Conservation (phyloP, 148 eudicot genomes). For the Rhododendron vialii region DNA sequence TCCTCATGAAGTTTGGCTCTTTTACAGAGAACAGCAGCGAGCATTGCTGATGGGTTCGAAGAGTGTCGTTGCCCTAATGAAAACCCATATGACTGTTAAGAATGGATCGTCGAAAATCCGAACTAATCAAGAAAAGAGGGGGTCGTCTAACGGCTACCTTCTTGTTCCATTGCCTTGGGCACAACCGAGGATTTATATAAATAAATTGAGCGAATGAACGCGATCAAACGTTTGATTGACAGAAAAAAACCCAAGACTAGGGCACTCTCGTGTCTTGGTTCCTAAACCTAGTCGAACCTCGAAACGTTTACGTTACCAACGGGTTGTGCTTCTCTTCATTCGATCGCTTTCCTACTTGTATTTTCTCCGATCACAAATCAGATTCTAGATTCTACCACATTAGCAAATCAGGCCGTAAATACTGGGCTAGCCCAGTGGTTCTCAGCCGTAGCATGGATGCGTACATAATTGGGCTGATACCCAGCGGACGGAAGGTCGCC, state of each 20-base stretch:
- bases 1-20: constrained; percentile 89
- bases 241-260: constrained; percentile 1
- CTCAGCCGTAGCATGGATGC: background rate
- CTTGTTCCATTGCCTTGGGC: constrained; percentile 19
- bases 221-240: constrained; percentile 4
- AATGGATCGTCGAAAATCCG: background rate
- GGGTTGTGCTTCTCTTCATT: background rate
- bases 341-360: background rate
- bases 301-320: background rate
- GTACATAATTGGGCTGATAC: background rate
- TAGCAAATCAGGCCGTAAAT: background rate
- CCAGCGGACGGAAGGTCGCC: background rate
- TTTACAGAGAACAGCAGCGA: constrained; percentile 67
- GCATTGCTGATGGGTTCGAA: constrained; percentile 67
- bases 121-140: background rate
- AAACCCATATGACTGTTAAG: background rate
- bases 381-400: background rate
- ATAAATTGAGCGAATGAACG: background rate
- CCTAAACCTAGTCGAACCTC: background rate
- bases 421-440: background rate
- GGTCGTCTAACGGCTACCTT: constrained; percentile 11
- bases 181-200: background rate
- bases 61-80: constrained; percentile 56
- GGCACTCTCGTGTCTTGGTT: background rate
- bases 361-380: background rate